Evolutionary conservation across 2,329 filamentous ascomycete species (phyloP).

Genomic region (Epichloe amarillans): DNA sequence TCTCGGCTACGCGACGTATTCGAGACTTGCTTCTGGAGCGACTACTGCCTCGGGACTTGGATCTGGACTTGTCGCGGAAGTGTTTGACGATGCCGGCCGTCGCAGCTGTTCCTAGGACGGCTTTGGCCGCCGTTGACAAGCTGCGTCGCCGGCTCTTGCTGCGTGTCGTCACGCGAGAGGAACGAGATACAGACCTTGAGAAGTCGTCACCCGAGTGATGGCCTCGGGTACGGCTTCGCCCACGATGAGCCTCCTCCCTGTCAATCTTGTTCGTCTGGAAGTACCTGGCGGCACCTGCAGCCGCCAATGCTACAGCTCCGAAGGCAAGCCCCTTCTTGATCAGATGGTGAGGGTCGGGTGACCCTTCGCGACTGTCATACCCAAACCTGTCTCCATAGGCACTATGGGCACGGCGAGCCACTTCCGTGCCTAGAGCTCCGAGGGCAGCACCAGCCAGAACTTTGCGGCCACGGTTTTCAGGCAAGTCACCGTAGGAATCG

Average conservation of each 20-base stretch:
- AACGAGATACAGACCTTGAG: constrained; percentile 23
- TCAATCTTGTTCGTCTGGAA: constrained; percentile 46
- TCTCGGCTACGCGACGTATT: constrained; percentile 42
- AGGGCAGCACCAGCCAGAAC: constrained; percentile 48
- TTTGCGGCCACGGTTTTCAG: constrained; percentile 41
- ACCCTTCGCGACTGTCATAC: constrained; percentile 20
- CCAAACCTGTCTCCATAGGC: constrained; percentile 42
- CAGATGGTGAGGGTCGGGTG: constrained; percentile 30
- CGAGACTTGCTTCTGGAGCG: constrained; percentile 32
- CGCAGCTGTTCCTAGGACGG: constrained; percentile 43
- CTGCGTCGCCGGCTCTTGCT: constrained; percentile 33
- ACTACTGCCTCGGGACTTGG: constrained; percentile 13
- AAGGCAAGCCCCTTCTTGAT: constrained; percentile 50
- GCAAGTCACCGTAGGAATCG: constrained; percentile 34
- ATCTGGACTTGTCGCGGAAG: constrained; percentile 37
- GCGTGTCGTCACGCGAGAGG: constrained; percentile 23
- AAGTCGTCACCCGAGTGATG: constrained; percentile 28
- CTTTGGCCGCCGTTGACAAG: constrained; percentile 39
- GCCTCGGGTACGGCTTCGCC: constrained; percentile 37
- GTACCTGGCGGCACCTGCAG: constrained; percentile 53
- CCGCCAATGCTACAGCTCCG: constrained; percentile 49
- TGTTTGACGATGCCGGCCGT: constrained; percentile 46
- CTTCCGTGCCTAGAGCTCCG: constrained; percentile 49
- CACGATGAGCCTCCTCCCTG: constrained; percentile 43
- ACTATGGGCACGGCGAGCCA: constrained; percentile 44